Evolutionary conservation across 805 yeast genomes (phyloP).

Genomic region (Wickerhamomyces bovis): DNA sequence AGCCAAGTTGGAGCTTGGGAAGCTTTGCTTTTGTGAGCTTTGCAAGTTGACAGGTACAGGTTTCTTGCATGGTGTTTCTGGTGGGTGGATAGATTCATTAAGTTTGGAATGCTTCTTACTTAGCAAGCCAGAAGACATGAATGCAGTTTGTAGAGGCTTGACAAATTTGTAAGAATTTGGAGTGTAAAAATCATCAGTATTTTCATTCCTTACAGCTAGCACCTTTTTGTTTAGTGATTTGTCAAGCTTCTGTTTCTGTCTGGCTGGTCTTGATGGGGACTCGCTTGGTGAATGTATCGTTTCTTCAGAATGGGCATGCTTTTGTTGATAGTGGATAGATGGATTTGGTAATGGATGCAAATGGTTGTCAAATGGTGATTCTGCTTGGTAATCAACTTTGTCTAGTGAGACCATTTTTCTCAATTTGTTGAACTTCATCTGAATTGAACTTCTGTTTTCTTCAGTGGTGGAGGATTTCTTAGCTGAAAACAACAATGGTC

Average conservation of each 20-base stretch:
- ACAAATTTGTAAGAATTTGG: slow-evolving; percentile 62
- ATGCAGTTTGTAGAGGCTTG: slow-evolving; percentile 82
- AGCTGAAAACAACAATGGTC: slow-evolving; percentile 18
- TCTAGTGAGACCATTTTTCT: slow-evolving; percentile 24
- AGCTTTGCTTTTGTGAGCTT: slow-evolving; percentile 12
- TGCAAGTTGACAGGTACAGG: slow-evolving; percentile 24
- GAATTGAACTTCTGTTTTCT: slow-evolving; percentile 26
- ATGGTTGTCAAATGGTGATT: slow-evolving; percentile 19
- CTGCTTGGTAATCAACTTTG: slow-evolving; percentile 13
- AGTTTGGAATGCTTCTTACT: slow-evolving; percentile 49
- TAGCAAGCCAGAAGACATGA: slow-evolving; percentile 65
- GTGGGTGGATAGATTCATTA: slow-evolving; percentile 35
- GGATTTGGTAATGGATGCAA: slow-evolving; percentile 24
- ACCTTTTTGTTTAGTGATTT: slow-evolving; percentile 8
- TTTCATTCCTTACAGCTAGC: slow-evolving; percentile 6
- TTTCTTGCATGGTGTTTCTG: slow-evolving; percentile 60
- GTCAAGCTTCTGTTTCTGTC: slow-evolving; percentile 21
- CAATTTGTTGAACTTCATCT: slow-evolving; percentile 23
- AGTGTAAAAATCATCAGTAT: slow-evolving; percentile 30
- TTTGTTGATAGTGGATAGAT: slow-evolving; percentile 16
- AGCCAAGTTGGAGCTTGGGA: slow-evolving; percentile 23
- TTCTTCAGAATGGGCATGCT: neutral
- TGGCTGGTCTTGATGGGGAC: slow-evolving; percentile 29
- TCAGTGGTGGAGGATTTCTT: slow-evolving; percentile 15
- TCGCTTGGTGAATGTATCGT: slow-evolving; percentile 20